Conservation (phyloP, 2,329 filamentous ascomycete species). For the Pleomassaria siparia region DNA sequence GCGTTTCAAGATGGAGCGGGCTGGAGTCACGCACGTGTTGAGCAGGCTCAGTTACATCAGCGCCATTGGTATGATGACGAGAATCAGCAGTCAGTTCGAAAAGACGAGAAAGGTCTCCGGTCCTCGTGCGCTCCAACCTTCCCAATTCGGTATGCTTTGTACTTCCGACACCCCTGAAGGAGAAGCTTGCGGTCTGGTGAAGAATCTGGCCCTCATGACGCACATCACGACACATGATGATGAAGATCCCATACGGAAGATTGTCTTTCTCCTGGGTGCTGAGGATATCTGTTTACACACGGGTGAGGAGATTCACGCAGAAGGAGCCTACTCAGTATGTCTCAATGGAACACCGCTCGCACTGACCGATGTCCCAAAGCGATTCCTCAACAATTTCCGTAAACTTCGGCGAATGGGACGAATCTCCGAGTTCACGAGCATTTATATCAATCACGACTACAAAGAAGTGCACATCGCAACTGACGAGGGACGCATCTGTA, state of each 20-base stretch:
- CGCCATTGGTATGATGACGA: conserved; percentile 98
- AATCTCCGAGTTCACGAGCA: conserved; percentile 94
- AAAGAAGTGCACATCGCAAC: conserved; percentile 92
- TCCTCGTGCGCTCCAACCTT: conserved; percentile 92
- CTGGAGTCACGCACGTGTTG: conserved; percentile 93
- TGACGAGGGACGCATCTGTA: conserved; percentile 94
- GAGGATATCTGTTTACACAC: conserved; percentile 78
- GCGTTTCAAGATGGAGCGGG: conserved; percentile 97
- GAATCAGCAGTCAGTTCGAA: conserved; percentile 97
- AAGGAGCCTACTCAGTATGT: conserved; percentile 85
- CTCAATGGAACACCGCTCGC: conserved; percentile 95
- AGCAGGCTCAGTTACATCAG: conserved; percentile 95
- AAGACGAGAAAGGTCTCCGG: conserved; percentile 97
- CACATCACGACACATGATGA: conserved; percentile 98
- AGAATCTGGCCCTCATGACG: conserved; percentile 98
- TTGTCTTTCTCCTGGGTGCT: conserved; percentile 83
- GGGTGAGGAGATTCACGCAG: conserved; percentile 82
- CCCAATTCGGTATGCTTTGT: conserved; percentile 97
- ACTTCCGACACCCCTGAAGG: conserved; percentile 97
- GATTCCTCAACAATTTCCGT: conserved; percentile 82
- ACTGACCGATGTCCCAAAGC: conserved; percentile 80
- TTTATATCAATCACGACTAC: conserved; percentile 93
- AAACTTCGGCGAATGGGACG: conserved; percentile 84
- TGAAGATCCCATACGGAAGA: conserved; percentile 82
- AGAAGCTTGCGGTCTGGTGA: conserved; percentile 95